Base-by-base conservation (phyloP, 2,329 filamentous ascomycete species). In the Trichophyton equinum region DNA sequence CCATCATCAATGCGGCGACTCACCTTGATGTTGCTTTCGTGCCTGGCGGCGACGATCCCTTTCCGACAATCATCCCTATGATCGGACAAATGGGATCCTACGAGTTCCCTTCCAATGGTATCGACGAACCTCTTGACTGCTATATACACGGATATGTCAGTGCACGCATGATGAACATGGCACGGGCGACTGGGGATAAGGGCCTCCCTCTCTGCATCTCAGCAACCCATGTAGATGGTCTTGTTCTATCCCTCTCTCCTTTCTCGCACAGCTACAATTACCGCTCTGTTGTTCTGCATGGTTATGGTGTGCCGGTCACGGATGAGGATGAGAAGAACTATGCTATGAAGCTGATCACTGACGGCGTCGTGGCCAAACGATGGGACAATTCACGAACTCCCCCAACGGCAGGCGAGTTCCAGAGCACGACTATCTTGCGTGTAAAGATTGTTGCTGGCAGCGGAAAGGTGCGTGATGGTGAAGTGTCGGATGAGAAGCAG, bases 61-160 rank as follows among this genome's bases (percentile, higher is more conserved):
- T 91, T 69, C 89, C 89, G 2, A 82, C 84, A 58, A 85, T 86
- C 60, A 79, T 95, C 1, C 90, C 90, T 63, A 92, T 95, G 89
- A 88, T 95, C 68, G 89, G 88, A 58, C 85, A 88, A 67, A 87
- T 94, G 80, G 88, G 84, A 11, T 88, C 85, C 25, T 94, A 86
- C 70, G 78, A 78, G 7, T 75, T 77, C 62, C 85, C 85, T 4
- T 85, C 81, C 60, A 79, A 83, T 15, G 78, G 79, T 59, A 72
- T 66, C 18, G 78, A 81, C 58, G 85, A 90, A 65, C 83, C 85
- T 0, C 78, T 90, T 4, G 85, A 91, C 62, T 80, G 87, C 64
- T 95, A 95, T 72, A 80, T 95, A 6, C 90, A 95, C 73, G 89
- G 89, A 69, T 95, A 92, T 72, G 85, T 92, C 66, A 88, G 85